Evolutionary conservation across 108 stramenopile genomes (phyloP).

Genomic region (Mediolabrus comicus): DNA sequence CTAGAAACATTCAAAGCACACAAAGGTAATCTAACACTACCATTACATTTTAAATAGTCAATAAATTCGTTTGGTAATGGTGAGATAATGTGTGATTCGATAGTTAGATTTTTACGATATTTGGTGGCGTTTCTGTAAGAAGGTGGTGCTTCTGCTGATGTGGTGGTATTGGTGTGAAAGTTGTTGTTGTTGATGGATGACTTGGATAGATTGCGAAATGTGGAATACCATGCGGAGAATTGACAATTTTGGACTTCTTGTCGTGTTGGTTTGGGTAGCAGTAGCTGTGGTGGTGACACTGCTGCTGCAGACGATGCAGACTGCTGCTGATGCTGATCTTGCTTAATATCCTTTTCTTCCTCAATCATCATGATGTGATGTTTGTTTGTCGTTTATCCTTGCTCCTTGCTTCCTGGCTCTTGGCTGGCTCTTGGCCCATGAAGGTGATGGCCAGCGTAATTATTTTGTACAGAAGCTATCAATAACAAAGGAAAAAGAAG

Average conservation of each 20-base stretch:
- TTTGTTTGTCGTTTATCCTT: no score
- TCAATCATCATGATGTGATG: no score
- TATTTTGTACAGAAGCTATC: no score
- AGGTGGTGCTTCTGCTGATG: no score
- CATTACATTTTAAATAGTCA: constrained; percentile 79
- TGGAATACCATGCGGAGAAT: constrained; percentile 49
- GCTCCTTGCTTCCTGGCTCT: no score
- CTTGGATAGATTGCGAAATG: constrained; percentile 33
- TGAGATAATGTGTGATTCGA: constrained; percentile 55
- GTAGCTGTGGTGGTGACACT: no score
- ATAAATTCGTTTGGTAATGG: constrained; percentile 68
- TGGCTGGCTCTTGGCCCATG: no score
- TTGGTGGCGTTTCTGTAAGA: neutral
- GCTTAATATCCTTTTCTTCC: no score
- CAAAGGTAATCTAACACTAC: constrained; percentile 67
- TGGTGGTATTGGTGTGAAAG: neutral
- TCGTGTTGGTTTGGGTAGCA: constrained; percentile 13
- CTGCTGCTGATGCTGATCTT: no score
- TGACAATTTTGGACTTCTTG: constrained; percentile 43
- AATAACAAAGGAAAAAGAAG: no score
- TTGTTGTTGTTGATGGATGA: neutral
- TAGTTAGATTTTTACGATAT: constrained; percentile 61
- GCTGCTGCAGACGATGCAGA: no score
- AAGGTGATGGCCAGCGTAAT: no score
- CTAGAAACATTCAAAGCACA: constrained; percentile 65